Conservation (phyloP, 1,284 basidiomycete genomes). For the Fomes fomentarius region DNA sequence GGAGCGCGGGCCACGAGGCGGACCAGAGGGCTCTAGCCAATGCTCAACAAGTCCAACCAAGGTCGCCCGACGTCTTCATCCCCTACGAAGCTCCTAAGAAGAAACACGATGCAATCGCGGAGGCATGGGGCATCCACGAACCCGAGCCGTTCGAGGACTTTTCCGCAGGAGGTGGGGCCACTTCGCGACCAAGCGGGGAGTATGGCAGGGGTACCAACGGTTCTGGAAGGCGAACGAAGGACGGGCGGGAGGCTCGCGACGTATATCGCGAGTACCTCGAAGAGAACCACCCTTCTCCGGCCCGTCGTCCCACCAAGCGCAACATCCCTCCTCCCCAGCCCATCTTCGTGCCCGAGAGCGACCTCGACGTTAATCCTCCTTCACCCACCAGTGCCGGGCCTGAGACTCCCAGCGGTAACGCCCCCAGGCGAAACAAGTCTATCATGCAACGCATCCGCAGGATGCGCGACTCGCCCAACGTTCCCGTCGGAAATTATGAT, state of each 20-base stretch:
- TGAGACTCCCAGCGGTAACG: constrained; percentile 38
- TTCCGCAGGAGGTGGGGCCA: constrained; percentile 66
- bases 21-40: constrained; percentile 37
- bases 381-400: constrained; percentile 35
- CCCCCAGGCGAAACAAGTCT: constrained; percentile 74
- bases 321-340: constrained; percentile 78
- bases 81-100: constrained; percentile 69
- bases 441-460: constrained; percentile 83
- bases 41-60: constrained; percentile 36
- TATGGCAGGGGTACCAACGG: constrained; percentile 21
- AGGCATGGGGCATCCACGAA: constrained; percentile 88
- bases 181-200: constrained; percentile 40
- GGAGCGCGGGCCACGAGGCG: constrained; percentile 56
- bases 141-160: constrained; percentile 88
- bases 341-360: constrained; percentile 65
- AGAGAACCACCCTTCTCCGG: constrained; percentile 37
- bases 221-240: constrained; percentile 25
- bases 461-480: constrained; percentile 81
- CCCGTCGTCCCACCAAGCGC: constrained; percentile 29
- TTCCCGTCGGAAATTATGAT: constrained; percentile 59
- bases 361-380: constrained; percentile 39
- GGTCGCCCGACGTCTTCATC: constrained; percentile 49
- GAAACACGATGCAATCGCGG: constrained; percentile 79
- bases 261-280: constrained; percentile 42
- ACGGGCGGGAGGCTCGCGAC: constrained; percentile 47